Base-by-base conservation (phyloP, 345 rosid species). In the Excoecaria agallocha region DNA sequence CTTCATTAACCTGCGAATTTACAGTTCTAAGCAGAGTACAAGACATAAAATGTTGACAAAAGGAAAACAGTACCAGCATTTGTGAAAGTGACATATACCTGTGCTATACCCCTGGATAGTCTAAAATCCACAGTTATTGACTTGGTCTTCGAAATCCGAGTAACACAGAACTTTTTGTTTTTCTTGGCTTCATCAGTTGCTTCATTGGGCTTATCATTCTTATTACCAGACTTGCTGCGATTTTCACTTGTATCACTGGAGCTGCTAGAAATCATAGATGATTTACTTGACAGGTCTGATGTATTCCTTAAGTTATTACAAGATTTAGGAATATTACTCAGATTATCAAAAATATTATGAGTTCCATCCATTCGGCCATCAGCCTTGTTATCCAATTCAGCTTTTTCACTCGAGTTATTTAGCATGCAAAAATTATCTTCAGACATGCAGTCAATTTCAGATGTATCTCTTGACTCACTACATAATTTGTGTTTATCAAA, bases 51-150 rank as follows among this genome's bases (percentile, higher is more conserved):
- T 55, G 63, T 71, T 37, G 59, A 58, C 17, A 52, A 50, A 59
- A 56, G 35, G 71, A 25, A 65, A 68, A 65, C 39, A 22, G 9
- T 38, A 56, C 10, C 19, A 24, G 30, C 20, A 41, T 39, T 70
- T 6, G 51, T 58, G 24, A 30, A 1, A 30, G 30, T 30, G 54
- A 55, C 69, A 70, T 58, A 71, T 82, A 91, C 99, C 94, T 92
- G 97, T 22, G 98, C 94, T 79, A 92, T 95, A 75, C 99, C 99
- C 86, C 97, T 87, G 76, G 99, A 95, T 43, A 93, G 86, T 67
- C 99, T 90, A 61, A 95, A 90, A 85, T 93, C 98, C 70, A 95
- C 89, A 76, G 89, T 95, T 78, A 92, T 91, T 49, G 99, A 91
- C 72, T 89, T 86, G 66, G 81, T 79, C 82, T 87, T 91, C 70